A percentile compares a stretch with the other conserved stretches of the same genome.
phyloP scores from a whole-genome alignment of 768 basidiomycete genomes.

The Phaeotremella fagi region DNA sequence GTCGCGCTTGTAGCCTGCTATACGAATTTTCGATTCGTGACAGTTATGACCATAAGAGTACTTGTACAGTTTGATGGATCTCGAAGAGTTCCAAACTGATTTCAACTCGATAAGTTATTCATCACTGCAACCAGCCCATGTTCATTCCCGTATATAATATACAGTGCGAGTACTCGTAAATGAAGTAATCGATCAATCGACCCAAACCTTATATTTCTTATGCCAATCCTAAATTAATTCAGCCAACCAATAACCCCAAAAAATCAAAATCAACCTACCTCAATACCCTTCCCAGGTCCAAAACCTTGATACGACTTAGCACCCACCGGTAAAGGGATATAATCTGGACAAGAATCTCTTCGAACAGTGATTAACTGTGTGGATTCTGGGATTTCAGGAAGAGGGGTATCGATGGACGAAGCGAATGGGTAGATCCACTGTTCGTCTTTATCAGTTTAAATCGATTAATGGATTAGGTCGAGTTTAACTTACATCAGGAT shows the following conservation, averaged over 20 bases:
- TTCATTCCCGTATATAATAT: too few species aligned
- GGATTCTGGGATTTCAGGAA: slow-evolving; percentile 35
- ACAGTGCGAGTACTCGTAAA: too few species aligned
- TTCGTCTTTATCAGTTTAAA: background rate
- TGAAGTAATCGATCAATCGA: slow-evolving; percentile 24
- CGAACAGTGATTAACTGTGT: slow-evolving; percentile 31
- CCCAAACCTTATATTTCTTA: slow-evolving; percentile 43
- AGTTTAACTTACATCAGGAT: slow-evolving; percentile 30
- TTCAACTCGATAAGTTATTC: too few species aligned
- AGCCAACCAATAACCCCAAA: background rate
- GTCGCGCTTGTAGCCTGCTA: too few species aligned
- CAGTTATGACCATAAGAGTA: too few species aligned
- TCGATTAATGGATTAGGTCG: background rate
- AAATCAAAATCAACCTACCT: slow-evolving; percentile 27
- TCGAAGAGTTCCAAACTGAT: too few species aligned
- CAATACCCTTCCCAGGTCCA: slow-evolving; percentile 43
- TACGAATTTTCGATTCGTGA: too few species aligned
- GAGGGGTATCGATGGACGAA: slow-evolving; percentile 41
- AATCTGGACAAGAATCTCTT: slow-evolving; percentile 32
- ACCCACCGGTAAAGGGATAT: slow-evolving; percentile 39
- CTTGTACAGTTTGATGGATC: too few species aligned
- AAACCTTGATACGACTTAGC: slow-evolving; percentile 33
- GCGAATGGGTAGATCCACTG: slow-evolving; percentile 49
- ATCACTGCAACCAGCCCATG: too few species aligned
- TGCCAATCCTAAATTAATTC: slow-evolving; percentile 34